Conservation (phyloP, 2,329 filamentous ascomycete genomes). For the Metarhizium rileyi region DNA sequence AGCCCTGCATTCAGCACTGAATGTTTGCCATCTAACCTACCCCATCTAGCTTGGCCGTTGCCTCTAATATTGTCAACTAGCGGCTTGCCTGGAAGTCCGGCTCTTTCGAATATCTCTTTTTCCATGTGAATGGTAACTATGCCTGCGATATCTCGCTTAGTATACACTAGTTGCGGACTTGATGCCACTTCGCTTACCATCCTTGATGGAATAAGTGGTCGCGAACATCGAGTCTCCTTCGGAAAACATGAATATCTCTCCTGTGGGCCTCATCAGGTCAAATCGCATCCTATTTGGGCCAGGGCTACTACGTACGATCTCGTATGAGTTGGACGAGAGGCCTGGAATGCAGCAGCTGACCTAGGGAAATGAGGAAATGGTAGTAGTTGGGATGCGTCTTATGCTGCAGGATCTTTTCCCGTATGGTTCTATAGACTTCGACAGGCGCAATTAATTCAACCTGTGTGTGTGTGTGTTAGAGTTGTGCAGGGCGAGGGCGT, state of each 20-base stretch:
- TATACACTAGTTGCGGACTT: not conserved
- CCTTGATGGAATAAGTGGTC: conserved; percentile 59
- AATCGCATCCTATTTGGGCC: not conserved
- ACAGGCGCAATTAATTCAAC: conserved; percentile 65
- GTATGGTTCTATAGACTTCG: conserved; percentile 45
- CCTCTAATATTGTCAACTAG: conserved; percentile 40
- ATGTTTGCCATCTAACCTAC: conserved; percentile 5
- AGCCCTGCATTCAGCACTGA: not conserved
- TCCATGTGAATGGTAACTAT: conserved; percentile 67
- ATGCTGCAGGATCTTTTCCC: conserved; percentile 36
- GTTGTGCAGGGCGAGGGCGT: not conserved
- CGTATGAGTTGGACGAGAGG: conserved; percentile 87
- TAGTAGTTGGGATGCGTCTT: conserved; percentile 42
- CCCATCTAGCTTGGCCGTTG: not conserved
- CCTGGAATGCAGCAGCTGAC: conserved; percentile 58
- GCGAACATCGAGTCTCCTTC: conserved; percentile 62
- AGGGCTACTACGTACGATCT: conserved; percentile 40
- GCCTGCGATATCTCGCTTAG: conserved; percentile 33
- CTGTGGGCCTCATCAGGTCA: conserved; percentile 30
- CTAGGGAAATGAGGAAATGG: conserved; percentile 62
- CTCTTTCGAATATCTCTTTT: conserved; percentile 71
- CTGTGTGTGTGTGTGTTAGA: conserved; percentile 25
- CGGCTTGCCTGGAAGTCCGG: conserved; percentile 67
- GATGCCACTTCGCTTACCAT: conserved; percentile 40
- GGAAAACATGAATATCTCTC: conserved; percentile 75